Evolutionary conservation across 257 asterid genomes (phyloP).

Genomic region (Rehmannia glutinosa): DNA sequence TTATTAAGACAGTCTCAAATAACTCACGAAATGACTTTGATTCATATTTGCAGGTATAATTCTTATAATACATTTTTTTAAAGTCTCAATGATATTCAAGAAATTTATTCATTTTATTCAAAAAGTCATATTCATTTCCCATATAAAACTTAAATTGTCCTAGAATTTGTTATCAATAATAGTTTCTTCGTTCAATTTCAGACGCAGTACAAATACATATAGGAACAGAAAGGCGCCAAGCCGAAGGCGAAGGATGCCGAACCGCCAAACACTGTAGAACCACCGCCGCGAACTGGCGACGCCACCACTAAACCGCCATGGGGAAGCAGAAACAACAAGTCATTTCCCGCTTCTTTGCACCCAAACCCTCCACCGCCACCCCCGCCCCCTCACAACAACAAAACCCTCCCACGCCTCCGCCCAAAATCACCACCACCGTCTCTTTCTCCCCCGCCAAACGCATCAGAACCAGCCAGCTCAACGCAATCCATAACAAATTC

Average conservation of each 20-base stretch:
- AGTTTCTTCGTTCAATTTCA: too few species aligned
- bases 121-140: too few species aligned
- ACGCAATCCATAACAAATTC: conserved; percentile 31
- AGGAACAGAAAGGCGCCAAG: conserved; percentile 10
- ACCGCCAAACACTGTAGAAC: conserved; percentile 6
- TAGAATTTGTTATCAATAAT: too few species aligned
- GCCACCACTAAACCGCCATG: conserved; percentile 34
- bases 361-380: conserved; percentile 36
- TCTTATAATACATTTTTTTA: too few species aligned
- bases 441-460: conserved; percentile 87
- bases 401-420: conserved; percentile 50
- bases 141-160: too few species aligned
- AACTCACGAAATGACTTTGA: too few species aligned
- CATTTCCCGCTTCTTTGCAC: conserved; percentile 92
- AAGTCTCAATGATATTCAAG: too few species aligned
- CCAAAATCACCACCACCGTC: conserved; percentile 74
- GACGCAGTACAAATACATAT: neutral
- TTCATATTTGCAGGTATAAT: too few species aligned
- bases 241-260: neutral
- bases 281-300: conserved; percentile 17
- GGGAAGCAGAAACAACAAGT: conserved; percentile 81
- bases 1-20: too few species aligned
- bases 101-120: too few species aligned
- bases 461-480: conserved; percentile 45
- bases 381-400: conserved; percentile 29